Percentiles rank a stretch among this genome's conserved stretches.
Evolutionary conservation across 495 filamentous ascomycete species (phyloP).

Genomic region (Hypoxylon rickii): DNA sequence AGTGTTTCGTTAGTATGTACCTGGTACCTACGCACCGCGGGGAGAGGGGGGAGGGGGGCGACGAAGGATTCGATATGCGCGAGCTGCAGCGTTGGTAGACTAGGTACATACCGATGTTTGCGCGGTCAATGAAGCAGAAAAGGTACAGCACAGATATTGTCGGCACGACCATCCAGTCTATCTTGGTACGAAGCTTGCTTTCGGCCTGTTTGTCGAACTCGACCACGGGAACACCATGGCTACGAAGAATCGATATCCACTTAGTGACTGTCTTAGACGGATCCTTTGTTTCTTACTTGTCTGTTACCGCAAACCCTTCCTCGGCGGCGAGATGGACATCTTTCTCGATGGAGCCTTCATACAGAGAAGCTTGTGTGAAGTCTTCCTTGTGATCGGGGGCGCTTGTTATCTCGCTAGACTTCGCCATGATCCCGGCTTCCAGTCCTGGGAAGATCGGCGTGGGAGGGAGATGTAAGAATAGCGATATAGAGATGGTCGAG

Average conservation of each 20-base stretch:
- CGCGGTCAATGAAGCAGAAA: slow-evolving; percentile 66
- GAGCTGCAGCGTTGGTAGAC: not conserved
- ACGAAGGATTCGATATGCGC: not conserved
- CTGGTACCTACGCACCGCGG: too few species aligned
- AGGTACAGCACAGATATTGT: slow-evolving; percentile 61
- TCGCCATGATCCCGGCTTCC: not conserved
- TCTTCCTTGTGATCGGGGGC: slow-evolving; percentile 8
- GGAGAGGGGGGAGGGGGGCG: not conserved
- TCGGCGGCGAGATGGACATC: slow-evolving; percentile 56
- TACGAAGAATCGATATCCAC: slow-evolving; percentile 24
- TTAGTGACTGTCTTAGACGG: not conserved
- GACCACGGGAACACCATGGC: slow-evolving; percentile 59
- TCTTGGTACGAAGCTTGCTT: slow-evolving; percentile 55
- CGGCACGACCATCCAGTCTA: slow-evolving; percentile 59
- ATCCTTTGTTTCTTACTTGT: slow-evolving; percentile 51
- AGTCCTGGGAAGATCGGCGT: not conserved
- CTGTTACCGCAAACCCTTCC: slow-evolving; percentile 62
- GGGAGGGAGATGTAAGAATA: not conserved
- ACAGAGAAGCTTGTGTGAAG: not conserved
- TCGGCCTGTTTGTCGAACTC: slow-evolving; percentile 65
- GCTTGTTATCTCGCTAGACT: not conserved
- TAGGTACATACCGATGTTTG: slow-evolving; percentile 60
- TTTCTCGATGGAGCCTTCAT: slow-evolving; percentile 19
- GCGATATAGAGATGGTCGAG: too few species aligned
- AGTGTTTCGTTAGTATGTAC: slow-evolving; percentile 19